Conservation (phyloP, 495 filamentous ascomycete genomes). For the Xylaria curta region DNA sequence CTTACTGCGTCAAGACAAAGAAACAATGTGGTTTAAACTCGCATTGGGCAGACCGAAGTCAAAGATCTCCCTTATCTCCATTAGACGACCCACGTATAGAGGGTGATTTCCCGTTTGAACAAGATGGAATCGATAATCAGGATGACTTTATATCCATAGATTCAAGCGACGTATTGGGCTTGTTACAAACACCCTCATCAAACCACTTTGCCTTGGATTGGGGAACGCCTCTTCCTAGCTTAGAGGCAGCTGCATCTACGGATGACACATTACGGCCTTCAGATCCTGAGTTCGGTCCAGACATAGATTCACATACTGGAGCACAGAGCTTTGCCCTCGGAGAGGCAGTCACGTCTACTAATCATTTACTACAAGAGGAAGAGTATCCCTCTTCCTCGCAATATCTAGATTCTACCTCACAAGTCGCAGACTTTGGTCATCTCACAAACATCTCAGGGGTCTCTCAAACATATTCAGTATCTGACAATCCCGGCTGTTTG, state of each 20-base stretch:
- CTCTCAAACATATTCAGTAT: background rate
- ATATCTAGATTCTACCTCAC: background rate
- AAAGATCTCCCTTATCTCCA: background rate
- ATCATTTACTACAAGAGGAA: background rate
- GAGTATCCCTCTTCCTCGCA: background rate
- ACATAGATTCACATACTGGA: background rate
- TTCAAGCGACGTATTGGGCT: background rate
- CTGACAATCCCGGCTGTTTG: background rate
- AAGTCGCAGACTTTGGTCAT: conserved; percentile 13
- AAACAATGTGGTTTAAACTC: conserved; percentile 38
- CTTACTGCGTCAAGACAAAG: conserved; percentile 43
- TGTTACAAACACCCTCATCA: conserved; percentile 4
- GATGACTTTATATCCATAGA: background rate
- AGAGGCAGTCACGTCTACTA: too few relatives aligned
- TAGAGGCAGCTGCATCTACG: background rate
- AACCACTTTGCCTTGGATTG: background rate
- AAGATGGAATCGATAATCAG: background rate
- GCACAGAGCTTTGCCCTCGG: background rate
- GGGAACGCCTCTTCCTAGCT: conserved; percentile 6
- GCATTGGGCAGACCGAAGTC: conserved; percentile 32
- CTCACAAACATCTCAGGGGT: background rate
- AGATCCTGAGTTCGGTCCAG: background rate
- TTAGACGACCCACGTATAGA: background rate
- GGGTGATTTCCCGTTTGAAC: background rate
- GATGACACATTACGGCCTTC: background rate